Evolutionary conservation across 331 rosid species (phyloP).

Genomic region (Pyrus hybrid): DNA sequence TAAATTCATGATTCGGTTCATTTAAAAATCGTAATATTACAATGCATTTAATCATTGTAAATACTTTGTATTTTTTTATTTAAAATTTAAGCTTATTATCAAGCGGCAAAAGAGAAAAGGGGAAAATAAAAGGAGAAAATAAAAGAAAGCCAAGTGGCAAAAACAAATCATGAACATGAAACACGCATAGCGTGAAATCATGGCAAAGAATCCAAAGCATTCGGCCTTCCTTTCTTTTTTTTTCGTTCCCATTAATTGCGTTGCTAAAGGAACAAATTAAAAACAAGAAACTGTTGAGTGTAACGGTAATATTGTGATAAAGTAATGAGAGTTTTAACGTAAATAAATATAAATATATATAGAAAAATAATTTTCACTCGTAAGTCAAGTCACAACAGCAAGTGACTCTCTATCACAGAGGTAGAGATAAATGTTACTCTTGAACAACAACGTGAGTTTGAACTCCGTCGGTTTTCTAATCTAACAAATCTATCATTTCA

Average conservation of each 20-base stretch:
- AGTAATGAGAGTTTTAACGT: too few relatives aligned
- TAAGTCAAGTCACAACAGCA: too few relatives aligned
- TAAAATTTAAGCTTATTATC: not conserved
- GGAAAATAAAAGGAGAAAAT: not conserved
- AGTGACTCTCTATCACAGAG: too few relatives aligned
- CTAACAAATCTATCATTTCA: too few relatives aligned
- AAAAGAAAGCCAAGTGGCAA: not conserved
- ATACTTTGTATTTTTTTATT: not conserved
- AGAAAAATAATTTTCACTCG: not conserved
- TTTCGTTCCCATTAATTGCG: not conserved
- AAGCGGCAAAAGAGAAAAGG: not conserved
- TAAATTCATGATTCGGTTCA: not conserved
- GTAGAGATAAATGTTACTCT: too few relatives aligned
- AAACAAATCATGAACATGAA: not conserved
- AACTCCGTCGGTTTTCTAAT: fast-evolving
- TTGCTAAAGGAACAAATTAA: not conserved
- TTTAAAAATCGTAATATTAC: not conserved
- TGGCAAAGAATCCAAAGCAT: constrained; percentile 40
- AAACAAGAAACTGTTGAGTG: not conserved
- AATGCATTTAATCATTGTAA: not conserved
- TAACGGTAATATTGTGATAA: too few relatives aligned
- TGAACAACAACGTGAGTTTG: fast-evolving
- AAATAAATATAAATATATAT: too few relatives aligned
- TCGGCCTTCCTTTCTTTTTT: not conserved
- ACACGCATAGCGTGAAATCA: constrained; percentile 17